Percentiles rank a stretch among this genome's conserved stretches.
These are phyloP conservation scores for Litsea cubeba DNA, from an alignment of 164 flowering plant species.

Conservation along the genomic window DNA sequence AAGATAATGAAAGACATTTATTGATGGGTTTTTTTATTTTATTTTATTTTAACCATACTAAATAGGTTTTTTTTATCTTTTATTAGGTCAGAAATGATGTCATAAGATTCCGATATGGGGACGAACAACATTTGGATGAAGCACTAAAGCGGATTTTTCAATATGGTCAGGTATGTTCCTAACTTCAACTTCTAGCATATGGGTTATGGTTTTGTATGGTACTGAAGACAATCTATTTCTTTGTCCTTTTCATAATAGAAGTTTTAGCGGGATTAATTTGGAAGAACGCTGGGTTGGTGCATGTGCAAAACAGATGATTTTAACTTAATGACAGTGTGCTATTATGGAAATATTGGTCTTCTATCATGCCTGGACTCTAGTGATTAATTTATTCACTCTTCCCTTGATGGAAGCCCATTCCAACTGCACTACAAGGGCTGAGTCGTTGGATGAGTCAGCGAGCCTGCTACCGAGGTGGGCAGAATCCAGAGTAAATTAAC, in stretches of 20 bases:
- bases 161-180: conserved; percentile 67
- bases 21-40: not conserved
- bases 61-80: conserved; percentile 3
- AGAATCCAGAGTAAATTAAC: too few relatives aligned
- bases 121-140: conserved; percentile 97
- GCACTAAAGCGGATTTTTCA: conserved; percentile 91
- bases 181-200: not conserved
- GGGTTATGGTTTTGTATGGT: not conserved
- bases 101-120: conserved; percentile 88
- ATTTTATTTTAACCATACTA: conserved; percentile 4
- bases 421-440: too few relatives aligned
- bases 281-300: not conserved
- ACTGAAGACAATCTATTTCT: not conserved
- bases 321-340: not conserved
- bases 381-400: too few relatives aligned
- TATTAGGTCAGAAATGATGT: conserved; percentile 85
- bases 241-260: not conserved
- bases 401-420: too few relatives aligned
- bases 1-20: not conserved
- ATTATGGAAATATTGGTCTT: too few relatives aligned
- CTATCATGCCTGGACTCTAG: too few relatives aligned
- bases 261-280: not conserved
- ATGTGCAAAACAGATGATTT: not conserved
- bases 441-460: too few relatives aligned
- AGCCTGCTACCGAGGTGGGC: too few relatives aligned